Conservation (phyloP, 2,329 filamentous ascomycete species). For the Neoascochyta sp. region DNA sequence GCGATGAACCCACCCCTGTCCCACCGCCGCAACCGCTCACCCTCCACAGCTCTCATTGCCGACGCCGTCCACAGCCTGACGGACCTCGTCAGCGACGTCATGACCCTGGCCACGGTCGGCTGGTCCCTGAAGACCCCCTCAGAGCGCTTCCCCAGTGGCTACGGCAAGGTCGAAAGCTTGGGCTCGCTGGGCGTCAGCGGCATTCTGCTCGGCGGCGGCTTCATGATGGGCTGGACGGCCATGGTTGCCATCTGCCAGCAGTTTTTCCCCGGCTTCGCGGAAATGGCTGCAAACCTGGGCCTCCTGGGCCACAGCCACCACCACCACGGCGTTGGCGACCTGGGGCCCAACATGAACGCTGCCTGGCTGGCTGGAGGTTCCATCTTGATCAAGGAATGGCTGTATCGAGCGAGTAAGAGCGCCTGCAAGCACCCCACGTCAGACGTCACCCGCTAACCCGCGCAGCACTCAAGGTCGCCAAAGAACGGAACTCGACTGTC, state of each 20-base stretch:
- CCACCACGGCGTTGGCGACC: constrained; percentile 55
- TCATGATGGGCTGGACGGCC: constrained; percentile 78
- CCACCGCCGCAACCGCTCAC: constrained; percentile 13
- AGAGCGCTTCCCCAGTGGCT: constrained; percentile 80
- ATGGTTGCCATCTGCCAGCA: constrained; percentile 55
- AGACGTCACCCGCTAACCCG: constrained; percentile 19
- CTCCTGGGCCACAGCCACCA: constrained; percentile 59
- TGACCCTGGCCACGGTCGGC: constrained; percentile 90
- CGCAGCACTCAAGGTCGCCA: constrained; percentile 88
- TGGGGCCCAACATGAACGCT: constrained; percentile 82
- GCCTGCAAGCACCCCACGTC: not conserved
- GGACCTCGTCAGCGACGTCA: constrained; percentile 89
- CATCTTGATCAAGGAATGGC: constrained; percentile 91
- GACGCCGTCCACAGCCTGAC: constrained; percentile 95
- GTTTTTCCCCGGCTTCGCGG: constrained; percentile 47
- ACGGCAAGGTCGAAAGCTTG: constrained; percentile 96
- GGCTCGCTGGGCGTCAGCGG: constrained; percentile 90
- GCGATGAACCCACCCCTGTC: not conserved
- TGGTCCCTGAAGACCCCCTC: constrained; percentile 86
- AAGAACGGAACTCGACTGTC: constrained; percentile 90
- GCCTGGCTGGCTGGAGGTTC: constrained; percentile 91
- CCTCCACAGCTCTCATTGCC: constrained; percentile 66
- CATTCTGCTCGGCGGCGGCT: constrained; percentile 80
- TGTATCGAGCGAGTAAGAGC: constrained; percentile 81
- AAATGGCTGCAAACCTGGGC: constrained; percentile 42